Evolutionary conservation across 164 flowering plant genomes (phyloP), one percentile per base, ranked within the genome.

Genomic region (Stephania cephalantha): DNA sequence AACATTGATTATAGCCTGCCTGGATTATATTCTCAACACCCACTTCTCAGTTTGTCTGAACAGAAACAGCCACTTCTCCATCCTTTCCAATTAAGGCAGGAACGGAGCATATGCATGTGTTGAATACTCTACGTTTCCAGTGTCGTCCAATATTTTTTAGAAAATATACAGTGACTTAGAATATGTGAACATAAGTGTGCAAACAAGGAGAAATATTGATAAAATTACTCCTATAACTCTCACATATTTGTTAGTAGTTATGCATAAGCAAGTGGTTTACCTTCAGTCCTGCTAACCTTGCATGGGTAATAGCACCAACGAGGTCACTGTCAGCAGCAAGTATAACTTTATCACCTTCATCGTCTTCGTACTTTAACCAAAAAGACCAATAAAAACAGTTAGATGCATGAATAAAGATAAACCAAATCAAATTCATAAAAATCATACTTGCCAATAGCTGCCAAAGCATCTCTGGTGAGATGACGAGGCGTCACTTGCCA

Each of bases 271-370:
- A 50, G 15, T 50, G 15, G 15, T 50, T 25, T 75, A 95, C 99
- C 97, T 93, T 95, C 79, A 75, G 81, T 70, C 97, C 99, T 8
- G 68, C 69, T 44, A 86, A 85, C 84, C 95, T 86, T 61, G 99
- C 95, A 80, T 91, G 90, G 80, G 73, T 83, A 72, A 90, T 86
- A 61, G 99, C 99, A 78, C 87, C 88, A 77, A 83, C 46, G 73
- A 95, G 91, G 84, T 95, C 99, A 77, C 81, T 76, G 82, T 95
- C 96, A 52, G 86, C 84, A 65, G 95, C 68, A 77, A 95, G 92
- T 55, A 95, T 75, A 68, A 95, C 90, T 83, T 79, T 93, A 77
- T 95, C 99, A 35, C 96, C 94, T 83, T 95, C 99, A 79, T 95
- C 99, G 77, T 95, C 99, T 84, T 93, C 97, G 80, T 95, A 95